These are phyloP conservation scores for Agastache rugosa DNA, from an alignment of 257 asterid species.

Conservation along the genomic window DNA sequence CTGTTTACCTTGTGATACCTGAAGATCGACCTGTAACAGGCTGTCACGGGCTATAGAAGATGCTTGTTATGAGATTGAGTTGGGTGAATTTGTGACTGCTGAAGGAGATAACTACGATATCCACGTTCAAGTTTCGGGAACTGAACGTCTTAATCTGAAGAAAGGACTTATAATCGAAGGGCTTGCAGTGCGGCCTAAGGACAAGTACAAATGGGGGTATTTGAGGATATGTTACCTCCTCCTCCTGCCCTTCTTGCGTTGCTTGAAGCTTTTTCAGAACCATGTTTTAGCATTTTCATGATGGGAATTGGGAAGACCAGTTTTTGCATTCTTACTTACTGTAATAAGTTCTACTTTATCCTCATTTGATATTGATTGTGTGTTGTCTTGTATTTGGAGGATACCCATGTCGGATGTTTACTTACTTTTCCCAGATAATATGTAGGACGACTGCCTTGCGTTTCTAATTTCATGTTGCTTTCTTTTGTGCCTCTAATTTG, in stretches of 20 bases:
- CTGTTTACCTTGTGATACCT: constrained; percentile 22
- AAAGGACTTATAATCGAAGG: constrained; percentile 41
- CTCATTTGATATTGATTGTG: no score
- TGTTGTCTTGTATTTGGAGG: no score
- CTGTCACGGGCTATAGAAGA: constrained; percentile 3
- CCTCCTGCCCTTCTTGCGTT: background rate
- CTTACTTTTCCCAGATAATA: no score
- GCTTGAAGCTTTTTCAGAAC: background rate
- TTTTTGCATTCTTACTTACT: no score
- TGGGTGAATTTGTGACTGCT: constrained; percentile 39
- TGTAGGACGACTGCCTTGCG: no score
- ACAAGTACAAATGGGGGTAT: background rate
- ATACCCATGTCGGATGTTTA: no score
- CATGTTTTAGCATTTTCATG: no score
- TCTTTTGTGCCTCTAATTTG: no score
- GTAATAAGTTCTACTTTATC: no score
- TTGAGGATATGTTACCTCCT: background rate
- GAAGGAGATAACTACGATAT: constrained; percentile 32
- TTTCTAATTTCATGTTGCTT: no score
- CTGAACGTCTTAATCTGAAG: constrained; percentile 13
- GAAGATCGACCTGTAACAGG: no score
- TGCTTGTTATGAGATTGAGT: constrained; percentile 43
- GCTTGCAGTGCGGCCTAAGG: constrained; percentile 40
- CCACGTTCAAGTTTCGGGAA: constrained; percentile 33
- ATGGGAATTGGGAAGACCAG: no score